Evolutionary conservation across 2,329 filamentous ascomycete species (phyloP).

Genomic region (Sordariomycetes sp.): DNA sequence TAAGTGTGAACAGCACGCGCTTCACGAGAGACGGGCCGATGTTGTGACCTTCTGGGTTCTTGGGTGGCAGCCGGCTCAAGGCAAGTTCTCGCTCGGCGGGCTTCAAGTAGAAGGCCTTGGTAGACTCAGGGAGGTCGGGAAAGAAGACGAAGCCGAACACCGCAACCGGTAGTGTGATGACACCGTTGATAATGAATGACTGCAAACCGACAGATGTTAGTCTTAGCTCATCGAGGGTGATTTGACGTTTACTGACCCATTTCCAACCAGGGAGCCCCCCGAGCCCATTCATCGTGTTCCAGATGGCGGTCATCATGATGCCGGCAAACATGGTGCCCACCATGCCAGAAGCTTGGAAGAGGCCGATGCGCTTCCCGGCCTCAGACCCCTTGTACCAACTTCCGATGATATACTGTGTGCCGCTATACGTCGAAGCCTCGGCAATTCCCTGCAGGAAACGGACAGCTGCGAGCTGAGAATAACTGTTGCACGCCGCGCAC

Average conservation of each 20-base stretch:
- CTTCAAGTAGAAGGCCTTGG: constrained; percentile 22
- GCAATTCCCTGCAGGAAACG: constrained; percentile 15
- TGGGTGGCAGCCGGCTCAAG: constrained; percentile 19
- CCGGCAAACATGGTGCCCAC: constrained; percentile 49
- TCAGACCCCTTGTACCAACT: constrained; percentile 45
- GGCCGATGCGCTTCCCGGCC: constrained; percentile 46
- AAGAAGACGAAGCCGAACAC: constrained; percentile 40
- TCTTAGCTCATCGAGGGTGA: background rate
- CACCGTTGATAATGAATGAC: constrained; percentile 31
- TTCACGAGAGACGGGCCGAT: constrained; percentile 13
- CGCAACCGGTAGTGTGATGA: constrained; percentile 44
- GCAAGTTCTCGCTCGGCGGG: constrained; percentile 28
- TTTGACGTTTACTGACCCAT: constrained; percentile 24
- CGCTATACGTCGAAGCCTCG: constrained; percentile 15
- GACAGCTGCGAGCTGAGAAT: constrained; percentile 13
- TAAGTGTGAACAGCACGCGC: constrained; percentile 8
- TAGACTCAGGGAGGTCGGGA: constrained; percentile 35
- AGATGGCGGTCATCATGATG: constrained; percentile 37
- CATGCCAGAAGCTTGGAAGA: constrained; percentile 48
- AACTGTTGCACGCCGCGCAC: constrained; percentile 12
- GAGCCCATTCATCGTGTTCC: constrained; percentile 28
- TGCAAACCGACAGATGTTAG: constrained; percentile 2
- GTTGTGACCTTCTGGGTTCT: constrained; percentile 13
- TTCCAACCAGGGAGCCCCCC: constrained; percentile 40
- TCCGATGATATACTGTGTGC: constrained; percentile 23